Percentiles rank a stretch among this genome's conserved stretches.
Evolutionary conservation across 2,329 filamentous ascomycete species (phyloP).

Genomic region (Mollisiaceae sp.): DNA sequence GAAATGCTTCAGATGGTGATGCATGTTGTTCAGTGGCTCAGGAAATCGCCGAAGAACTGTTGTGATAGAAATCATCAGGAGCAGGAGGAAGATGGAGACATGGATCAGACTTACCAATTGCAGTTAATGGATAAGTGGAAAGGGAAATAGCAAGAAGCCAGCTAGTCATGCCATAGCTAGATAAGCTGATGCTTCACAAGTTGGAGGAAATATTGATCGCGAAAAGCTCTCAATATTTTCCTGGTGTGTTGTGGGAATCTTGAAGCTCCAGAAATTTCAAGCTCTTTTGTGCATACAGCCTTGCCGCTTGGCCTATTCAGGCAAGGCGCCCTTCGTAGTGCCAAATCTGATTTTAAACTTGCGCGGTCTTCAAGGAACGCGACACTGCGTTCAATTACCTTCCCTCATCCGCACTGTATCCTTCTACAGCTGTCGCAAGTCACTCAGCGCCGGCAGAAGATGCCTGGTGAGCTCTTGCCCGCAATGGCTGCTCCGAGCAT

Average conservation of each 20-base stretch:
- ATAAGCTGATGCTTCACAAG: no score
- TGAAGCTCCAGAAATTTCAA: constrained; percentile 2
- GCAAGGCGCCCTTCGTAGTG: constrained; percentile 25
- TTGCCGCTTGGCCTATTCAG: constrained; percentile 4
- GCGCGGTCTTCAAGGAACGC: constrained; percentile 26
- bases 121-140: constrained; percentile 11
- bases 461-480: constrained; percentile 45
- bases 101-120: constrained; percentile 22
- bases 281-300: not conserved
- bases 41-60: constrained; percentile 43
- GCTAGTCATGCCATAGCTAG: not conserved
- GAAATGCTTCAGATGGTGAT: constrained; percentile 73
- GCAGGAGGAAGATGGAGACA: constrained; percentile 28
- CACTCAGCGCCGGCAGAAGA: constrained; percentile 38
- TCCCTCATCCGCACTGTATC: constrained; percentile 25
- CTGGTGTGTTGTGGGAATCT: not conserved
- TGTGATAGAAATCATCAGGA: constrained; percentile 43
- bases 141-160: not conserved
- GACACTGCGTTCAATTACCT: constrained; percentile 24
- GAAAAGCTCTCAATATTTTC: not conserved
- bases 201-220: not conserved
- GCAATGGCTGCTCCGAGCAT: constrained; percentile 42
- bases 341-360: constrained; percentile 27
- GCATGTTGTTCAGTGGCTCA: constrained; percentile 61
- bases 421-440: constrained; percentile 33